These are phyloP conservation scores for Flaveria trinervia DNA, from an alignment of 129 eudicot genomes.

Conservation along the genomic window DNA sequence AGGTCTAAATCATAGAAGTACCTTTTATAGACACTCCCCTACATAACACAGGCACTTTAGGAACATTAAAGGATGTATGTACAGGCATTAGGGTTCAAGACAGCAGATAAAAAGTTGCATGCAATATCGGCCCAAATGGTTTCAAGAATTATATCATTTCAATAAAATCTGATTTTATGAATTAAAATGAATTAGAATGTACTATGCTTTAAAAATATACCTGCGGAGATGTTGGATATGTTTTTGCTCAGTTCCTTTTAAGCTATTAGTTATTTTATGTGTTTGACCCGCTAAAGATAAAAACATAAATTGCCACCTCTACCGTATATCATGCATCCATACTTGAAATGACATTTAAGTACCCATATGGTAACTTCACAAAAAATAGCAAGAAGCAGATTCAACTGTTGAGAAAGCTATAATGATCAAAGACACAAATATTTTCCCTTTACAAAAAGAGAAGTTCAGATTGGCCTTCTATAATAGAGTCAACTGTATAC, in stretches of 20 bases:
- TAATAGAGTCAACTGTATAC: slow-evolving; percentile 23
- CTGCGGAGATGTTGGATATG: neutral
- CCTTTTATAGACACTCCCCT: slow-evolving; percentile 12
- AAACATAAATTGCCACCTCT: neutral
- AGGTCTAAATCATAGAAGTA: slow-evolving; percentile 16
- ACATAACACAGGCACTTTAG: slow-evolving; percentile 6
- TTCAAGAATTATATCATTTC: neutral
- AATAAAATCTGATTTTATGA: slow-evolving; percentile 1
- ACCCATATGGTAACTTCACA: slow-evolving; percentile 24
- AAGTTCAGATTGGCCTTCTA: slow-evolving; percentile 23
- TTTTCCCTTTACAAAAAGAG: slow-evolving; percentile 15
- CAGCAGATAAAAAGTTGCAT: slow-evolving; percentile 24
- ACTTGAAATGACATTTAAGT: neutral
- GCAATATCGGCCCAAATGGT: slow-evolving; percentile 16
- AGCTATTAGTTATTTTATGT: neutral
- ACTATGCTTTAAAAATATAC: neutral
- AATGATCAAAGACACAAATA: slow-evolving; percentile 23
- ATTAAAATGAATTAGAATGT: neutral
- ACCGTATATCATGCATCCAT: neutral
- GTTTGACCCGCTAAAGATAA: slow-evolving; percentile 19
- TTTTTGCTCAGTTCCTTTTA: slow-evolving; percentile 4
- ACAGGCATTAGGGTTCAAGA: slow-evolving; percentile 36
- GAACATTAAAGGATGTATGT: slow-evolving; percentile 22
- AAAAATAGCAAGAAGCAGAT: slow-evolving; percentile 7
- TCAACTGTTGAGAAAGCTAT: slow-evolving; percentile 27